A percentile compares a stretch with the other conserved stretches of the same genome.
Evolutionary conservation across 768 basidiomycete species (phyloP).

Genomic region (Leccinum disarticulatum): DNA sequence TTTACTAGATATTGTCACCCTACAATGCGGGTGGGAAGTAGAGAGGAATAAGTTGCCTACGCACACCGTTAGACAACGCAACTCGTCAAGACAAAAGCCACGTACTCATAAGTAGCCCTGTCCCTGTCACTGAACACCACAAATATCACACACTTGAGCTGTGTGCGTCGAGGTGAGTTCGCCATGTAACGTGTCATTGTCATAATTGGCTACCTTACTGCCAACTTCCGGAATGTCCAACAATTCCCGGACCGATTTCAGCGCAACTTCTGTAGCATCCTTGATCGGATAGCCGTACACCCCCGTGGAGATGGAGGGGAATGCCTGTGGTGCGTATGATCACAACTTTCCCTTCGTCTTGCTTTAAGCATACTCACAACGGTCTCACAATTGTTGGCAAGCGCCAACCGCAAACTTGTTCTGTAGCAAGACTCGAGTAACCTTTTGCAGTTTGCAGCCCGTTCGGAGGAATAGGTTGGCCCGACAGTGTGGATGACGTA

Average conservation of each 20-base stretch:
- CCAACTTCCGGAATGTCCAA: conserved; percentile 50
- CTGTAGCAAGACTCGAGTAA: conserved; percentile 70
- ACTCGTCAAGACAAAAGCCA: conserved; percentile 8
- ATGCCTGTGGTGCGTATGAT: conserved; percentile 50
- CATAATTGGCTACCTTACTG: conserved; percentile 36
- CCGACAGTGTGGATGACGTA: conserved; percentile 84
- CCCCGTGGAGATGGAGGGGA: conserved; percentile 78
- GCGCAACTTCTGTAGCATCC: conserved; percentile 70
- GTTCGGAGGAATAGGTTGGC: conserved; percentile 51
- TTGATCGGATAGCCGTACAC: conserved; percentile 76
- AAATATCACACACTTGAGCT: conserved; percentile 75
- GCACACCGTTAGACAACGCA: neutral
- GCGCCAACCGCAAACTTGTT: conserved; percentile 60
- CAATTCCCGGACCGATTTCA: conserved; percentile 56
- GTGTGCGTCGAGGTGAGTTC: neutral
- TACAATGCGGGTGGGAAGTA: conserved; percentile 51
- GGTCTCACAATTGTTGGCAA: conserved; percentile 57
- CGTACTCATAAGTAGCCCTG: conserved; percentile 63
- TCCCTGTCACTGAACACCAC: conserved; percentile 70
- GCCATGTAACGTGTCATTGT: neutral
- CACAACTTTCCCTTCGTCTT: neutral
- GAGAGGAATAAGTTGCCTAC: conserved; percentile 53
- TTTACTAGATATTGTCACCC: neutral
- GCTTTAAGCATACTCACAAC: conserved; percentile 45
- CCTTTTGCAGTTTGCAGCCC: conserved; percentile 44